Evolutionary conservation across 495 filamentous ascomycete species (phyloP).

Genomic region (Lophiotrema nucula): DNA sequence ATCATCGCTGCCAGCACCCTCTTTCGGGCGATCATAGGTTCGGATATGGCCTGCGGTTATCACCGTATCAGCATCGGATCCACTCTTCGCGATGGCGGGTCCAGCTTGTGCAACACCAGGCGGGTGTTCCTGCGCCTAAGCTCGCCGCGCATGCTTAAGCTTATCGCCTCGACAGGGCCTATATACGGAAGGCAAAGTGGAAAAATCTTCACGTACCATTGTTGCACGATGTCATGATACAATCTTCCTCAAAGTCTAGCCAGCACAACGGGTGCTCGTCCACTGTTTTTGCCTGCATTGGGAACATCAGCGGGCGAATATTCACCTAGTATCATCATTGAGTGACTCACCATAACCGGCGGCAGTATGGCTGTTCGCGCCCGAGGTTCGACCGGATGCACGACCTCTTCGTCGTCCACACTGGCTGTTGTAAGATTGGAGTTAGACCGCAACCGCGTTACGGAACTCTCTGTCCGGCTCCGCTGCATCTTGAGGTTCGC

Average conservation of each 20-base stretch:
- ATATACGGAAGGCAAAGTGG: too few relatives aligned
- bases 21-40: constrained; percentile 79
- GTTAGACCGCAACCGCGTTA: constrained; percentile 62
- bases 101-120: constrained; percentile 1
- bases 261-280: constrained; percentile 86
- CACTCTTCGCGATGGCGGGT: not conserved
- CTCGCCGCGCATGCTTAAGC: constrained; percentile 8
- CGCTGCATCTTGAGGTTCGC: constrained; percentile 39
- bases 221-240: constrained; percentile 86
- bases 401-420: constrained; percentile 49
- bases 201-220: constrained; percentile 59
- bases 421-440: constrained; percentile 56
- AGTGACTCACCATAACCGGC: constrained; percentile 74
- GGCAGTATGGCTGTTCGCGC: constrained; percentile 80
- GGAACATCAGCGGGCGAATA: too few relatives aligned
- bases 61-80: constrained; percentile 8
- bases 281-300: constrained; percentile 69
- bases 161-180: constrained; percentile 9
- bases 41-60: constrained; percentile 73
- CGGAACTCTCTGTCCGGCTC: constrained; percentile 37
- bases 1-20: constrained; percentile 50
- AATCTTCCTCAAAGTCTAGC: constrained; percentile 86
- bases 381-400: constrained; percentile 79
- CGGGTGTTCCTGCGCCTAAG: constrained; percentile 23
- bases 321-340: too few relatives aligned